A percentile compares a stretch with the other conserved stretches of the same genome.
Conservation (phyloP, 192 early-diverging fungal genomes). For the Diversispora eburnea region DNA sequence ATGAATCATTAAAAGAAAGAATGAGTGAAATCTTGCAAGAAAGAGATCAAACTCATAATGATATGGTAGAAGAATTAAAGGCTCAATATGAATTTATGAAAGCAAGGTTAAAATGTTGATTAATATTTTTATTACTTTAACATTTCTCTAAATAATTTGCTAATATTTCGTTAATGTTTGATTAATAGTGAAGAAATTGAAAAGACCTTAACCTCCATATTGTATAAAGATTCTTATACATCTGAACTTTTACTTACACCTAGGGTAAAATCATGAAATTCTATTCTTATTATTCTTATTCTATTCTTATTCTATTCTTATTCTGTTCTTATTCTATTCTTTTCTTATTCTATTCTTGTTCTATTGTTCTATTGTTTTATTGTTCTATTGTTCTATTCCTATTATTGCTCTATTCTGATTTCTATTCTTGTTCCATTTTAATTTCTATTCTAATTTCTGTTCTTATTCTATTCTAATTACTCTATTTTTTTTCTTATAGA, state of each 20-base stretch:
- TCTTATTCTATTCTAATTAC: background rate
- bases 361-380: too few relatives aligned
- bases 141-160: background rate
- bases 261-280: background rate
- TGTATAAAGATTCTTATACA: slow-evolving; percentile 15
- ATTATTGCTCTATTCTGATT: background rate
- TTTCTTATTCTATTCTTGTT: background rate
- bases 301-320: too few relatives aligned
- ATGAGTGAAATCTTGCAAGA: background rate
- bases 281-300: too few relatives aligned
- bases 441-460: background rate
- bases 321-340: background rate
- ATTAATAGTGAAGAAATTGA: background rate
- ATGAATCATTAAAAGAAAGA: slow-evolving; percentile 23
- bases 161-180: background rate
- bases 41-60: background rate
- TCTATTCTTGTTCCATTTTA: background rate
- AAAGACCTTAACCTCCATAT: background rate
- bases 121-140: background rate
- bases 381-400: background rate
- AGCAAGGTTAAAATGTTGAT: background rate
- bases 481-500: slow-evolving; percentile 1
- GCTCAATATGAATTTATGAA: slow-evolving; percentile 11
- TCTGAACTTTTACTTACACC: slow-evolving; percentile 18
- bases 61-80: slow-evolving; percentile 4